phyloP scores from a whole-genome alignment of 2,329 filamentous ascomycete genomes.

The Diaporthe aspalathi region DNA sequence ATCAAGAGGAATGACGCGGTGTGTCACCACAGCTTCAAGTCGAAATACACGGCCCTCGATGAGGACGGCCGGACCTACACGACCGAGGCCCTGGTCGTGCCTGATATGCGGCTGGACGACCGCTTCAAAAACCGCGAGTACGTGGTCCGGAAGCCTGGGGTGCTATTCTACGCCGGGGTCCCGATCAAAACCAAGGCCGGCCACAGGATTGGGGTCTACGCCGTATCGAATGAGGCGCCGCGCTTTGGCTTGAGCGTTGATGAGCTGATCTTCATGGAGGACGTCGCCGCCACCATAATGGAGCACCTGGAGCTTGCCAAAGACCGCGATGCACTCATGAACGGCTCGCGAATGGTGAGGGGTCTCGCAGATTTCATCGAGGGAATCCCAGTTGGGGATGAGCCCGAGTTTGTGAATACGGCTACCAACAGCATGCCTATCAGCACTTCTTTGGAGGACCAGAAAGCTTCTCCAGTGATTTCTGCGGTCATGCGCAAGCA shows the following conservation, averaged over 20 bases:
- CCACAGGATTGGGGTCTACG: constrained; percentile 33
- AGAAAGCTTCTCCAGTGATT: constrained; percentile 22
- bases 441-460: constrained; percentile 13
- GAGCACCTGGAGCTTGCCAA: constrained; percentile 45
- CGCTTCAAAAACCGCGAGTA: constrained; percentile 34
- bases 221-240: constrained; percentile 19
- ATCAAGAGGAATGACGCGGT: constrained; percentile 42
- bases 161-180: constrained; percentile 32
- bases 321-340: constrained; percentile 41
- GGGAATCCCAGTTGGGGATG: constrained; percentile 25
- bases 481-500: constrained; percentile 35
- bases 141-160: constrained; percentile 16
- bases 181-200: constrained; percentile 34
- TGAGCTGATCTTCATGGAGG: constrained; percentile 42
- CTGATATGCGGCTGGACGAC: constrained; percentile 35
- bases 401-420: neutral
- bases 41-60: constrained; percentile 53
- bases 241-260: constrained; percentile 36
- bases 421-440: neutral
- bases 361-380: constrained; percentile 44
- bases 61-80: constrained; percentile 43
- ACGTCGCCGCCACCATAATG: constrained; percentile 44
- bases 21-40: constrained; percentile 33
- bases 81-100: constrained; percentile 27
- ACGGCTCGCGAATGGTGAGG: constrained; percentile 43